Base-by-base conservation (phyloP, 2,329 filamentous ascomycete genomes). In the Diplocarpon mali region DNA sequence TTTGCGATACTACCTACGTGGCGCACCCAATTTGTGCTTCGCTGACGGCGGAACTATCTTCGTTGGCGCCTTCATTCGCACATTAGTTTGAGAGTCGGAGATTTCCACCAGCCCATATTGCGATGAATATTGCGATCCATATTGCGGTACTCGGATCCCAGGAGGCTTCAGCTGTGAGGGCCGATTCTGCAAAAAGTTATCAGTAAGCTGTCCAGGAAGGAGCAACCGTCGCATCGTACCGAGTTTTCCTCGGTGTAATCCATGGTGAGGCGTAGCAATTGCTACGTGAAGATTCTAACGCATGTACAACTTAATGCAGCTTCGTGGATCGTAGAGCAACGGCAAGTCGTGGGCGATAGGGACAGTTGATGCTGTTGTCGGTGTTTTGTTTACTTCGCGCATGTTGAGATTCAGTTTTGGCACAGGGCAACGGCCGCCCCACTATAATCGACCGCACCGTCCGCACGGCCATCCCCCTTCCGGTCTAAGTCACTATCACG, bases 51-150 rank as follows among this genome's bases (percentile, higher is more conserved):
- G 59, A 10, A 67, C 63, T 29, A 67, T 63, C 42, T 65, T 65
- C 31, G 65, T 65, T 0, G 67, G 59, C 1, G 64, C 60, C 40
- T 70, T 70, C 15, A 64, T 60, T 40, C 76, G 71, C 35, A 69
- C 62, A 58, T 82, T 81, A 62, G 65, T 68, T 56, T 80, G 74
- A n/a, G 76, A 78, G 7, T 78, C 73, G 56, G 66, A 70, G 53
- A 76, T 71, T 56, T 80, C 76, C 9, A 68, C 62, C 13, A 80
- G 67, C 3, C 65, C 64, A 45, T 7, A 24, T 24, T 24, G 20
- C 20, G 20, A 24, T 24, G 4, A 3, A 24, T 24, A 24, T 4
- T 24, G 20, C 20, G 20, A 24, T 24, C 20, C 20, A 24, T 24
- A 24, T 4, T 24, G 20, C 20, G 20, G 20, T 24, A 24, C 20